Evolutionary conservation across 495 filamentous ascomycete genomes (phyloP), one percentile per base, ranked within the genome.

Genomic region (Penicillium herquei): DNA sequence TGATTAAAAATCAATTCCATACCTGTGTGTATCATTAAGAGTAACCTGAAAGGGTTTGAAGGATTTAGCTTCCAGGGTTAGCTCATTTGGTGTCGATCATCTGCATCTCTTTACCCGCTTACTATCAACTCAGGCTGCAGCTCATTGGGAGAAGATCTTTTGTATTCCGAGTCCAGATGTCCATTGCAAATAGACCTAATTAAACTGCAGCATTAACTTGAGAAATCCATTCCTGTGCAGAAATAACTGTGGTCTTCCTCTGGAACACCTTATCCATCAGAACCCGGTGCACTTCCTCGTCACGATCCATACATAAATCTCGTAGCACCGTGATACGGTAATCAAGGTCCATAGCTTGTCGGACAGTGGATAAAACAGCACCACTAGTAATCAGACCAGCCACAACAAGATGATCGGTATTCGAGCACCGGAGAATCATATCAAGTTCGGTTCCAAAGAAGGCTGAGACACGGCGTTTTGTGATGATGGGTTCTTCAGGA

Each of bases 351-450:
- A 54, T 59, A 7, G 67, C 74, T 17, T 71, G 62, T 10, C 67
- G 69, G 21, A 77, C 59, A 11, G 74, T 78, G 4, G 72, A 75
- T 32, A 78, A 57, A 7, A 76, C 71, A 7, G 69, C 73, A 10
- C 72, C 74, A 30, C 71, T 73, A 4, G 74, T 72, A 21, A 51
- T 63, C 16, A 76, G 42, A 1, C 74, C 74, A 0, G 64, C 62
- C 3, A 77, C 17, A 11, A 75, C 67, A 3, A 77, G 32, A 10
- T 60, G 53, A 33, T 72, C 55, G 1, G 64, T 57, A 7, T 55
- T 62, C 9, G 61, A 57, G 39, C 63, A 60, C 10, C 72, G 68
- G 2, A 78, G 66, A 10, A 75, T 54, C 21, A 73, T 52, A 8
- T 76, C 74, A 5, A 77, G 56, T 3, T 71, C 70, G 1, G 67